Percentiles rank a stretch among this genome's conserved stretches.
Conservation (phyloP, 495 filamentous ascomycete species). For the Xylaria longipes region DNA sequence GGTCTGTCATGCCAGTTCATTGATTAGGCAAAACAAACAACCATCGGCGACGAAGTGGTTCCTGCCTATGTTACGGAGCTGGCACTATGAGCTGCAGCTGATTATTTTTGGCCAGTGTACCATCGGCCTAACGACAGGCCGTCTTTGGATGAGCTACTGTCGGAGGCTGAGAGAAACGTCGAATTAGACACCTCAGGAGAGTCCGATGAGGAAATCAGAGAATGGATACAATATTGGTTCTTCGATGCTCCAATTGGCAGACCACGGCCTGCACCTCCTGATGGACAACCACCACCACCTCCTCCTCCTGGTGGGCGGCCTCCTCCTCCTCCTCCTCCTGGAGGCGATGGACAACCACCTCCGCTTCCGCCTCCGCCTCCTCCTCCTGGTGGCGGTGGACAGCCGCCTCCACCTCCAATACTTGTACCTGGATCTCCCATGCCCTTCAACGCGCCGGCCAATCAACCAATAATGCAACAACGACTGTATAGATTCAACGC, state of each 20-base stretch:
- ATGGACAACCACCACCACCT: not conserved
- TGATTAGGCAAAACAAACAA: too few relatives aligned
- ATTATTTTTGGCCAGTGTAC: slow-evolving; percentile 25
- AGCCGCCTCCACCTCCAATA: not conserved
- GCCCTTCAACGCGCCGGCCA: not conserved
- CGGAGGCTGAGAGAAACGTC: slow-evolving; percentile 16
- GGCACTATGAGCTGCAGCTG: not conserved
- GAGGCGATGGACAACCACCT: not conserved
- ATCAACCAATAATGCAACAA: not conserved
- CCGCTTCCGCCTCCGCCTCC: not conserved
- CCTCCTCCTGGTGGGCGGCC: not conserved
- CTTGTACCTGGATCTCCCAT: not conserved
- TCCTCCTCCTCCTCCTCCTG: not conserved
- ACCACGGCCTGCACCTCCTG: not conserved
- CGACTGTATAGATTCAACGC: not conserved
- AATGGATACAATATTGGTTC: slow-evolving; percentile 31
- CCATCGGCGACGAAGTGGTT: not conserved
- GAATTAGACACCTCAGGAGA: not conserved
- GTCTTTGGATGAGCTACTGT: slow-evolving; percentile 11
- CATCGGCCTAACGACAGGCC: slow-evolving; percentile 33
- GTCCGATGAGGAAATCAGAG: slow-evolving; percentile 11
- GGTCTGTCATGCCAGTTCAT: not conserved
- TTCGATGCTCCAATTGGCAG: not conserved
- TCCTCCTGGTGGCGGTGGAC: not conserved
- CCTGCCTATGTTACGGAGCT: not conserved